Evolutionary conservation across 768 basidiomycete genomes (phyloP).

Genomic region (Kwoniella sp.): DNA sequence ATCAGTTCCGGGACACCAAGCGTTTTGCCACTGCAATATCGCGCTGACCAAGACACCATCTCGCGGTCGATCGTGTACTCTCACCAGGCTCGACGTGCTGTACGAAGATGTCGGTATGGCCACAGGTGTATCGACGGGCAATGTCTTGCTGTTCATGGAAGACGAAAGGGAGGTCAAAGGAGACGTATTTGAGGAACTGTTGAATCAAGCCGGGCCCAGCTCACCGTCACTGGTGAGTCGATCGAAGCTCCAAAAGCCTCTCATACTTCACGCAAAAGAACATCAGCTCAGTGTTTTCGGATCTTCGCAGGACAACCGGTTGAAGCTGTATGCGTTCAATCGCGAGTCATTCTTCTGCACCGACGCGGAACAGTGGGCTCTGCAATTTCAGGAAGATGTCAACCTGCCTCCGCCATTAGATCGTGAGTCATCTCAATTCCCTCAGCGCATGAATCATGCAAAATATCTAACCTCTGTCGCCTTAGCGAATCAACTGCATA

Average conservation of each 20-base stretch:
- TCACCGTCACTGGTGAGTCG: constrained; percentile 18
- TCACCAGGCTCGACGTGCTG: constrained; percentile 19
- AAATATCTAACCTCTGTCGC: constrained; percentile 8
- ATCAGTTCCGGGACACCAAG: background rate
- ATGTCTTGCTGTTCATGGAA: constrained; percentile 44
- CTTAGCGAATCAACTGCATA: constrained; percentile 1
- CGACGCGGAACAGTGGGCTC: constrained; percentile 47
- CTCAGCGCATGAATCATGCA: background rate
- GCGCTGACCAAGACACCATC: too few relatives aligned
- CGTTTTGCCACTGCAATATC: too few relatives aligned
- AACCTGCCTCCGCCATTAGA: constrained; percentile 40
- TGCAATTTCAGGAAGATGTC: constrained; percentile 40
- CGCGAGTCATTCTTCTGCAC: constrained; percentile 45
- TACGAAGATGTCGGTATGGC: constrained; percentile 18
- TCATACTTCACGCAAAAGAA: background rate
- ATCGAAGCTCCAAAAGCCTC: background rate
- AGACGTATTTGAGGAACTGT: constrained; percentile 34
- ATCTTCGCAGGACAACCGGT: constrained; percentile 18
- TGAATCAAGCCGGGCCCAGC: constrained; percentile 28
- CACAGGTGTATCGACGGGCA: constrained; percentile 23
- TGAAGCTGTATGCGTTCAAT: constrained; percentile 47
- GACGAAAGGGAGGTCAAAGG: constrained; percentile 41
- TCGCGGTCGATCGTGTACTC: too few relatives aligned
- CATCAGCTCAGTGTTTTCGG: too few relatives aligned
- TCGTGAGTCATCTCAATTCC: constrained; percentile 23